Conservation (phyloP, 139 green algal genomes). For the Choricystis sp. region DNA sequence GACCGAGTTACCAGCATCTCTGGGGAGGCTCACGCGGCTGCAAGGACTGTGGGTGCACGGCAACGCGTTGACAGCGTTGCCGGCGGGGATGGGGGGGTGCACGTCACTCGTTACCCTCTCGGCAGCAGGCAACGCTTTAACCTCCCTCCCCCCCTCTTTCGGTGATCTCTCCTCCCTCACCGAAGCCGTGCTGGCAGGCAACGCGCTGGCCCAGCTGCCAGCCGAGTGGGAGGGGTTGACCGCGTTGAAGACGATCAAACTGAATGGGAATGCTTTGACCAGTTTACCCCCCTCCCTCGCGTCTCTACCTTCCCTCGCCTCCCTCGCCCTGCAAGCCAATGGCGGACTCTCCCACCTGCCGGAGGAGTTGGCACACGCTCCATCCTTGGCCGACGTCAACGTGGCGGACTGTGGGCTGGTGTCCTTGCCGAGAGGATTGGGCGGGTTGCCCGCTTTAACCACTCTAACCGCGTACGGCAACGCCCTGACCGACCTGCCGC, state of each 20-base stretch:
- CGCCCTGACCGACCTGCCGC: slow-evolving; percentile 14
- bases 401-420: slow-evolving; percentile 27
- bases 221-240: slow-evolving; percentile 19
- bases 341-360: slow-evolving; percentile 25
- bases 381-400: slow-evolving; percentile 23
- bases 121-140: slow-evolving; percentile 33
- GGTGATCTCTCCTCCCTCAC: slow-evolving; percentile 16
- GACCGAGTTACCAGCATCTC: slow-evolving; percentile 15
- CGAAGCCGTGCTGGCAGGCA: slow-evolving; percentile 35
- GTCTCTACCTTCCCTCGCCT: slow-evolving; percentile 17
- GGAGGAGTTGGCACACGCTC: slow-evolving; percentile 8
- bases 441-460: slow-evolving; percentile 7
- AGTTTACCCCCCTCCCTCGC: slow-evolving; percentile 20
- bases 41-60: slow-evolving; percentile 44
- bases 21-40: slow-evolving; percentile 32
- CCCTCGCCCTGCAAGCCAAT: slow-evolving; percentile 51
- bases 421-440: slow-evolving; percentile 7
- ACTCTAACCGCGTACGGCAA: slow-evolving; percentile 29
- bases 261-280: slow-evolving; percentile 38
- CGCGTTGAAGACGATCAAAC: slow-evolving; percentile 24
- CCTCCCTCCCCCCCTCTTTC: slow-evolving; percentile 20
- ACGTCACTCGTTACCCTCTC: slow-evolving; percentile 28
- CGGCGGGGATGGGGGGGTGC: slow-evolving; percentile 29
- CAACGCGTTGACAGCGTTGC: slow-evolving; percentile 42
- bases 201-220: slow-evolving; percentile 37